These are phyloP conservation scores for Scenedesmus sp. DNA, from an alignment of 163 green algal genomes.

Conservation along the genomic window DNA sequence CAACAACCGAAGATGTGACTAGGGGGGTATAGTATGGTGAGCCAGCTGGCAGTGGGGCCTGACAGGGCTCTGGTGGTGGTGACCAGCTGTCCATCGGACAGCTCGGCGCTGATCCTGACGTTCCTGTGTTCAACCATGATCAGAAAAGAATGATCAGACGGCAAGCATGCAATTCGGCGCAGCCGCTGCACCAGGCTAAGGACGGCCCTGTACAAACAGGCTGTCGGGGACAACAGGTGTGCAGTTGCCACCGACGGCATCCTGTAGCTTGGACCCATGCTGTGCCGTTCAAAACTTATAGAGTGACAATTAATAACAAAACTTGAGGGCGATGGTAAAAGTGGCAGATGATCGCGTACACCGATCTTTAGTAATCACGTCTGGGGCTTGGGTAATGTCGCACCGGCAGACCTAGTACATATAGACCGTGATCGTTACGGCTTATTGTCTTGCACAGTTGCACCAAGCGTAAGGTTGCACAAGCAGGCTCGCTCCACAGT, in stretches of 20 bases:
- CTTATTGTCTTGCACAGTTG: not conserved
- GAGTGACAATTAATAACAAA: no score
- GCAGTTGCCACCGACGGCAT: not conserved
- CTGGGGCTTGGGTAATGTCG: not conserved
- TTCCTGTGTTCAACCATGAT: no score
- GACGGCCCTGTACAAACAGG: no score
- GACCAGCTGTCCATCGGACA: no score
- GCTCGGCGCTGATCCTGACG: no score
- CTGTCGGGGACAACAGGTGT: not conserved
- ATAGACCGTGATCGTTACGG: not conserved
- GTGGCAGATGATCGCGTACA: not conserved
- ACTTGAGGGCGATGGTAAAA: not conserved
- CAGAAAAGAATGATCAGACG: no score
- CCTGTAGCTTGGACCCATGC: not conserved
- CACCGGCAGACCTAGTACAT: not conserved
- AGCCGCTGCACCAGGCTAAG: not conserved
- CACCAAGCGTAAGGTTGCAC: not conserved
- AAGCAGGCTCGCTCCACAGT: not conserved
- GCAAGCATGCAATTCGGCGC: not conserved
- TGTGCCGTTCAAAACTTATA: no score
- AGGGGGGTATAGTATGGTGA: no score
- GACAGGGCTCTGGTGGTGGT: no score
- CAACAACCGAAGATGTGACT: no score
- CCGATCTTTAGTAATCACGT: constrained; percentile 4
- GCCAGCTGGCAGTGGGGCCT: no score